Evolutionary conservation across 106 monocot species (phyloP).

Genomic region (Dendrobium huoshanense): DNA sequence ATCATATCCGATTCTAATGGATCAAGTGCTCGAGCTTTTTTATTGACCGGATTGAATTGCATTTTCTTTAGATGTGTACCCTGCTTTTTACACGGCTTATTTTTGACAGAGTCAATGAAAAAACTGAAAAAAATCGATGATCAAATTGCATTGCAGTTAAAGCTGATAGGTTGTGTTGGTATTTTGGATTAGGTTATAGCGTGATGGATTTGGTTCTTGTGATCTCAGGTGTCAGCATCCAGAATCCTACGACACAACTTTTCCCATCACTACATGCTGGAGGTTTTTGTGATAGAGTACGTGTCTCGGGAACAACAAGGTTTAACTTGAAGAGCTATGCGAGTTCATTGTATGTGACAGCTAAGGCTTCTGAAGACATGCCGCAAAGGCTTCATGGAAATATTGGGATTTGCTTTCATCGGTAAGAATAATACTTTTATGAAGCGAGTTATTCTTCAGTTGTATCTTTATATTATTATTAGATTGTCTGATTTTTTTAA

Average conservation of each 20-base stretch:
- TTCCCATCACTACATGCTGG: slow-evolving; percentile 20
- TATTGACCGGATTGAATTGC: not conserved
- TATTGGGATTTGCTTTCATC: slow-evolving; percentile 62
- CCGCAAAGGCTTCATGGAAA: slow-evolving; percentile 52
- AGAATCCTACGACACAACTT: slow-evolving; percentile 37
- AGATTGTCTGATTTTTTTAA: not conserved
- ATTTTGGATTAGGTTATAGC: not conserved
- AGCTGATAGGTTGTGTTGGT: not conserved
- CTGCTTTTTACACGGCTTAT: not conserved
- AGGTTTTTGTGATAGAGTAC: slow-evolving; percentile 55
- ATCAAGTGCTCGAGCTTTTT: not conserved
- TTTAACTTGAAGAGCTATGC: slow-evolving; percentile 59
- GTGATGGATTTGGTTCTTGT: slow-evolving; percentile 2
- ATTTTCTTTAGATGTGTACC: not conserved
- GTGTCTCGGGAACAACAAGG: slow-evolving; percentile 50
- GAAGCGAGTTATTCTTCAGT: not conserved
- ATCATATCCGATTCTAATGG: not conserved
- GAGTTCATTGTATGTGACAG: slow-evolving; percentile 30
- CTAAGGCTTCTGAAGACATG: slow-evolving; percentile 49
- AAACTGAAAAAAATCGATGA: not conserved
- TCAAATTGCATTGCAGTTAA: not conserved
- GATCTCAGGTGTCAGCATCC: slow-evolving; percentile 55
- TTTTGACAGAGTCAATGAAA: not conserved
- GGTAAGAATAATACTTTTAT: slow-evolving; percentile 33
- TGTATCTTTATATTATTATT: not conserved